phyloP scores from a whole-genome alignment of 208 protist genomes.

The Sergeia podlipaevii region DNA sequence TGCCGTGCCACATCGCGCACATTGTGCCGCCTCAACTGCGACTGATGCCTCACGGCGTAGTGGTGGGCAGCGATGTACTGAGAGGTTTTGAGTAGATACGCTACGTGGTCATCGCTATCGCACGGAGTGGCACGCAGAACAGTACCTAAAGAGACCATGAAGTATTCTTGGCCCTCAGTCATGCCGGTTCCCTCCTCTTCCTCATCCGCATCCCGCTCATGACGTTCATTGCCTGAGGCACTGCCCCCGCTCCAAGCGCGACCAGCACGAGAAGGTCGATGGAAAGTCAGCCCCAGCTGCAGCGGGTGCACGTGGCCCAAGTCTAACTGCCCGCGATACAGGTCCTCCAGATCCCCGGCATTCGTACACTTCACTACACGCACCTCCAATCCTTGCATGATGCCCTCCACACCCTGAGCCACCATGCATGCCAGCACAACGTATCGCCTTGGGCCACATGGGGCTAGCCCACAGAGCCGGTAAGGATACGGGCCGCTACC shows the following conservation, averaged over 20 bases:
- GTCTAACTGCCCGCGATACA: conserved; percentile 51
- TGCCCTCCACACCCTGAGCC: conserved; percentile 24
- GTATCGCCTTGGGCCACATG: conserved; percentile 47
- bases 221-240: neutral
- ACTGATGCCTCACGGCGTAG: conserved; percentile 20
- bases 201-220: neutral
- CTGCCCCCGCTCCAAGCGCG: neutral
- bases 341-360: conserved; percentile 28
- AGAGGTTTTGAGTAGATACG: conserved; percentile 33
- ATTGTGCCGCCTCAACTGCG: conserved; percentile 20
- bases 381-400: conserved; percentile 54
- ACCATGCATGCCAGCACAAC: conserved; percentile 41
- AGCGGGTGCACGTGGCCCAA: conserved; percentile 53
- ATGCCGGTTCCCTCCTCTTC: neutral
- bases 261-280: neutral
- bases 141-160: conserved; percentile 45
- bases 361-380: conserved; percentile 63
- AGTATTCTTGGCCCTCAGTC: conserved; percentile 22
- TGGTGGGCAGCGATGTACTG: conserved; percentile 42
- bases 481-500: conserved; percentile 24
- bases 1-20: conserved; percentile 12
- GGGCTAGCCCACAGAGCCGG: conserved; percentile 59
- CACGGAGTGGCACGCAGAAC: conserved; percentile 43
- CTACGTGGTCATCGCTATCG: conserved; percentile 65
- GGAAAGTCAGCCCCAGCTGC: conserved; percentile 45